Base-by-base conservation (phyloP, 495 filamentous ascomycete genomes). In the Wilcoxina mikolae region DNA sequence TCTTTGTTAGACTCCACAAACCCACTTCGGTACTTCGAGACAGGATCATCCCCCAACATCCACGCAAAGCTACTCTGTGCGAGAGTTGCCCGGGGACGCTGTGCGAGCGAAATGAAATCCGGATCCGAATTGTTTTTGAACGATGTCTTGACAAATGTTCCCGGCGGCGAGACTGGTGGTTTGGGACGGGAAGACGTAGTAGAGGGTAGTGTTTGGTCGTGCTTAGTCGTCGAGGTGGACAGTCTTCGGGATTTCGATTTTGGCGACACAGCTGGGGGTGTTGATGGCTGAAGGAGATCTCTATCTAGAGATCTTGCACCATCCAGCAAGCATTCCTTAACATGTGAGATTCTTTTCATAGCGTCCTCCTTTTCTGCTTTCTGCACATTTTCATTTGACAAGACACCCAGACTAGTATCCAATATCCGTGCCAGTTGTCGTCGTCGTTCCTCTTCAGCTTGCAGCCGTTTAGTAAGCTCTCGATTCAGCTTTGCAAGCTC, bases 21-120 rank as follows among this genome's bases (percentile, higher is more conserved):
- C n/a, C 53, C 58, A 12, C 57, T 64, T 28, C 61, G 60, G 2
- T 55, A 48, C 43, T 65, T 65, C 20, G 46, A 22, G 3, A 58
- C 56, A 17, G 58, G 59, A 28, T 66, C 63, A 22, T 66, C 64
- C 10, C 64, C 78, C 1, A 98, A 74, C 88, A 98, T 96, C 89
- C 89, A 98, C 10, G 89, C 83, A 65, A 95, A 95, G 7, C 80
- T 83, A 25, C 88, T 87, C 56, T 95, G 81, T 15, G 87, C 82
- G 15, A 98, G 72, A 15, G 74, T 75, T 15, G 82, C 82, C 11
- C 85, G 73, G 2, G 78, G 65, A 44, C 43, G 51, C 18, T 59
- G 58, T 11, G 62, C 61, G n/a, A 20, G 49, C 1, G 38, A 43
- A 5, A 65, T 50, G 28, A 64, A 65, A 41, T 65, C 62, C 9